Conservation (phyloP, 805 yeast genomes). For the Zygosaccharomyces bisporus region DNA sequence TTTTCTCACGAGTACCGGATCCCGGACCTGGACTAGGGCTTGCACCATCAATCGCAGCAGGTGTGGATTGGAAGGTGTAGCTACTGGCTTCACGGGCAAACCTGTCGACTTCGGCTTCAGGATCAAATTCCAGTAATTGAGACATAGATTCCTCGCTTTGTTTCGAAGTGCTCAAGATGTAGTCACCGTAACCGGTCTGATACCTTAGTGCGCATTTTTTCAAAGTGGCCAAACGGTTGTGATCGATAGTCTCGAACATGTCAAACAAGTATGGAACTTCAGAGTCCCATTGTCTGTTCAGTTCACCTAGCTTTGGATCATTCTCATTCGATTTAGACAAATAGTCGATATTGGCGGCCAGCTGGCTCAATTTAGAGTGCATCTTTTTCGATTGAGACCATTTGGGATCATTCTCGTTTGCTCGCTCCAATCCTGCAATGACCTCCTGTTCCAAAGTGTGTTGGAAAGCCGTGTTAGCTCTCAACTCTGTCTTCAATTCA, state of each 20-base stretch:
- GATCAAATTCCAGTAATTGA: constrained; percentile 59
- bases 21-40: constrained; percentile 9
- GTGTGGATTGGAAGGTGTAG: constrained; percentile 22
- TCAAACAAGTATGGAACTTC: constrained; percentile 76
- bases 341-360: constrained; percentile 42
- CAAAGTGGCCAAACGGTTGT: constrained; percentile 53
- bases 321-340: constrained; percentile 39
- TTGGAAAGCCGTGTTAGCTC: constrained; percentile 47
- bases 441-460: constrained; percentile 50
- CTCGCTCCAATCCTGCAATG: constrained; percentile 50
- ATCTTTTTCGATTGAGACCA: constrained; percentile 52
- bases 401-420: constrained; percentile 49
- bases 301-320: constrained; percentile 40
- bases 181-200: constrained; percentile 57
- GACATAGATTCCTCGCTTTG: constrained; percentile 63
- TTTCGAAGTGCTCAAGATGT: constrained; percentile 42
- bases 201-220: constrained; percentile 65
- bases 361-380: constrained; percentile 42
- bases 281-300: constrained; percentile 65
- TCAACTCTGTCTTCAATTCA: constrained; percentile 45
- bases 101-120: constrained; percentile 55
- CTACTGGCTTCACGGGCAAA: constrained; percentile 44
- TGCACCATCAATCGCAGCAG: constrained; percentile 7
- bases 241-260: constrained; percentile 70
- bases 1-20: constrained; percentile 16